Evolutionary conservation across 108 stramenopile species (phyloP).

Genomic region (Nitzschia sp.): DNA sequence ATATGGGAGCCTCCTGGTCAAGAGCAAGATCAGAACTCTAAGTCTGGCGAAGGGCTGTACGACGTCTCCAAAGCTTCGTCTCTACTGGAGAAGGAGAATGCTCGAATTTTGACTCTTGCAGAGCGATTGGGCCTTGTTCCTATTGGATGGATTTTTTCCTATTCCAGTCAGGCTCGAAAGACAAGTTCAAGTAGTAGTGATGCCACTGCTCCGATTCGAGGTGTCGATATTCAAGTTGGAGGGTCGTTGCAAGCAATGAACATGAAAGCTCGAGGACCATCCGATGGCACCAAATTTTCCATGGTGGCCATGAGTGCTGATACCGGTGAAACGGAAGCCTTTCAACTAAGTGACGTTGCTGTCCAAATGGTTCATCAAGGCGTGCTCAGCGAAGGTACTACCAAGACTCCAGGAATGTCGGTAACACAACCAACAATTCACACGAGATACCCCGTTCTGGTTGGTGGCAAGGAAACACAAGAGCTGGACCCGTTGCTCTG

Average conservation of each 20-base stretch:
- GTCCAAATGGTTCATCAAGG: constrained; percentile 88
- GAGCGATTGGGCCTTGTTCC: constrained; percentile 62
- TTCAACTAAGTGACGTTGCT: constrained; percentile 79
- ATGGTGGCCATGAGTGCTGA: constrained; percentile 77
- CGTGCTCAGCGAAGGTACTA: constrained; percentile 26
- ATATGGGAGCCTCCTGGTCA: constrained; percentile 69
- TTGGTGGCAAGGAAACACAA: constrained; percentile 75
- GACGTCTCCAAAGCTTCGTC: no score
- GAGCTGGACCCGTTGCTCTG: constrained; percentile 77
- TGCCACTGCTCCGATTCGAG: constrained; percentile 66
- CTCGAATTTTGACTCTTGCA: constrained; percentile 55
- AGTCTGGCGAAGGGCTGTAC: neutral
- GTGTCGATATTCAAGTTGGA: constrained; percentile 53
- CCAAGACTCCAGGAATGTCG: constrained; percentile 7
- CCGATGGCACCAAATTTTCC: constrained; percentile 64
- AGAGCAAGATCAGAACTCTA: neutral
- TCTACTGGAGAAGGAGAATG: neutral
- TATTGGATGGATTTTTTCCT: constrained; percentile 85
- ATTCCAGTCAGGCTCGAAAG: constrained; percentile 56
- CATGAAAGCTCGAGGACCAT: constrained; percentile 51
- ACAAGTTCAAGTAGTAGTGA: constrained; percentile 27
- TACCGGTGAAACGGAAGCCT: constrained; percentile 81
- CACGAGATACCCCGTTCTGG: constrained; percentile 57
- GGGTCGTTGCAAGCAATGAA: constrained; percentile 62
- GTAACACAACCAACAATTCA: constrained; percentile 31